These are phyloP conservation scores for Fusarium sp. DNA, from an alignment of 2,329 filamentous ascomycete species.

Conservation along the genomic window DNA sequence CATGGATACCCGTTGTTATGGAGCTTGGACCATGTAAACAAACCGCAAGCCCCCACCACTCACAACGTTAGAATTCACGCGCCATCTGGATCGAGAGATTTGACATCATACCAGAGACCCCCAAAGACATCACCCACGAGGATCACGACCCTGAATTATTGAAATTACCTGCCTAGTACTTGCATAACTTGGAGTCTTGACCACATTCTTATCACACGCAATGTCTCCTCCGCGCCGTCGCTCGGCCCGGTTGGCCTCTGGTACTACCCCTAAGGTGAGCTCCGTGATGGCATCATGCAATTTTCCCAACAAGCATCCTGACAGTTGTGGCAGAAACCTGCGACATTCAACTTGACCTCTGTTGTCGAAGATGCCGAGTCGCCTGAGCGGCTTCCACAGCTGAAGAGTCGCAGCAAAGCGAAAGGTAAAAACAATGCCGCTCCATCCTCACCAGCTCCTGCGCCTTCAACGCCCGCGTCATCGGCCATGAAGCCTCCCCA, in stretches of 20 bases:
- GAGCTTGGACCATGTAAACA: slow-evolving; percentile 48
- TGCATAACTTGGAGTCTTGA: slow-evolving; percentile 24
- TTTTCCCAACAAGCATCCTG: slow-evolving; percentile 21
- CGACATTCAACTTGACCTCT: slow-evolving; percentile 51
- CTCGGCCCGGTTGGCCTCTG: slow-evolving; percentile 56
- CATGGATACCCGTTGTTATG: slow-evolving; percentile 28
- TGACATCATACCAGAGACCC: slow-evolving; percentile 46
- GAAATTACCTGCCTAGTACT: slow-evolving; percentile 33
- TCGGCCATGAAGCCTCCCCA: slow-evolving; percentile 75
- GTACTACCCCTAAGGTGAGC: slow-evolving; percentile 51
- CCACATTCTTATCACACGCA: slow-evolving; percentile 28
- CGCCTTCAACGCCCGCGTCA: slow-evolving; percentile 69
- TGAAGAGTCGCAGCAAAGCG: slow-evolving; percentile 40
- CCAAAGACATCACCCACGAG: slow-evolving; percentile 38
- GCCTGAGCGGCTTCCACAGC: slow-evolving; percentile 42
- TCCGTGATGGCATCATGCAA: slow-evolving; percentile 22
- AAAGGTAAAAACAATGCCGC: slow-evolving; percentile 41
- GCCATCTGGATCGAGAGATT: slow-evolving; percentile 34
- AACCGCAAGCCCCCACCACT: slow-evolving; percentile 39
- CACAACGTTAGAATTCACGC: slow-evolving; percentile 35
- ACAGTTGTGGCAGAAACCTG: slow-evolving; percentile 44
- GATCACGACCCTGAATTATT: slow-evolving; percentile 40
- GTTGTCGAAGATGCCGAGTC: slow-evolving; percentile 58
- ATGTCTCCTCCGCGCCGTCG: slow-evolving; percentile 58
- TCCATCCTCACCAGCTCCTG: slow-evolving; percentile 51